These are phyloP conservation scores for Aquilaria yunnanensis DNA, from an alignment of 345 rosid genomes.

Conservation along the genomic window DNA sequence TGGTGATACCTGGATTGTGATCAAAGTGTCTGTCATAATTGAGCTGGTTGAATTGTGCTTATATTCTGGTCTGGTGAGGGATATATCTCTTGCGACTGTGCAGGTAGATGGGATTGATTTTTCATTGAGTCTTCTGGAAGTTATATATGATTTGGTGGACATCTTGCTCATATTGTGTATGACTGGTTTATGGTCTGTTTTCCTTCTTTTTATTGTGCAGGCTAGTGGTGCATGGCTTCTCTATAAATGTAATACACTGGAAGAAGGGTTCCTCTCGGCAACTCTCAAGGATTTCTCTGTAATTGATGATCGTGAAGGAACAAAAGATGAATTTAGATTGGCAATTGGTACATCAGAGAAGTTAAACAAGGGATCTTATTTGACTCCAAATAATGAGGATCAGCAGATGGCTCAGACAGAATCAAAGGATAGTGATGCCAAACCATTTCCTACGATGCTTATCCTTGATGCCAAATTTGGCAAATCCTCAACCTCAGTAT, in stretches of 20 bases:
- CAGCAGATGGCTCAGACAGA: constrained; percentile 20
- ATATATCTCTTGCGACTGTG: constrained; percentile 72
- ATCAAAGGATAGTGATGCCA: constrained; percentile 22
- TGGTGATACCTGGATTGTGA: constrained; percentile 51
- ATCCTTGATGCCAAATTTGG: constrained; percentile 84
- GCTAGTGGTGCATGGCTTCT: constrained; percentile 81
- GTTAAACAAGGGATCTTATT: constrained; percentile 28
- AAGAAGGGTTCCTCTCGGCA: constrained; percentile 79
- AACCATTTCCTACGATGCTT: constrained; percentile 81
- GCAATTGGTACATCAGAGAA: constrained; percentile 77
- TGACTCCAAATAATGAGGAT: constrained; percentile 20
- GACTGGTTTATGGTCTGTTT: constrained; percentile 5
- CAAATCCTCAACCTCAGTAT: constrained; percentile 49
- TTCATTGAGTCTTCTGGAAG: background rate
- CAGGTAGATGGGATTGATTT: constrained; percentile 38
- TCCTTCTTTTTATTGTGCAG: constrained; percentile 32
- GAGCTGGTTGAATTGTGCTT: constrained; percentile 74
- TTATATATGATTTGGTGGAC: too few relatives aligned
- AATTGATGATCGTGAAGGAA: constrained; percentile 90
- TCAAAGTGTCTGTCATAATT: constrained; percentile 66
- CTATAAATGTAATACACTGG: constrained; percentile 57
- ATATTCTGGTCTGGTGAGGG: constrained; percentile 62
- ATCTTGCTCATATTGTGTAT: background rate
- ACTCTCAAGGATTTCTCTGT: constrained; percentile 79
- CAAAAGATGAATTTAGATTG: constrained; percentile 70